These are phyloP conservation scores for Rhodotorula kratochvilovae DNA, from an alignment of 768 basidiomycete species.

Conservation along the genomic window DNA sequence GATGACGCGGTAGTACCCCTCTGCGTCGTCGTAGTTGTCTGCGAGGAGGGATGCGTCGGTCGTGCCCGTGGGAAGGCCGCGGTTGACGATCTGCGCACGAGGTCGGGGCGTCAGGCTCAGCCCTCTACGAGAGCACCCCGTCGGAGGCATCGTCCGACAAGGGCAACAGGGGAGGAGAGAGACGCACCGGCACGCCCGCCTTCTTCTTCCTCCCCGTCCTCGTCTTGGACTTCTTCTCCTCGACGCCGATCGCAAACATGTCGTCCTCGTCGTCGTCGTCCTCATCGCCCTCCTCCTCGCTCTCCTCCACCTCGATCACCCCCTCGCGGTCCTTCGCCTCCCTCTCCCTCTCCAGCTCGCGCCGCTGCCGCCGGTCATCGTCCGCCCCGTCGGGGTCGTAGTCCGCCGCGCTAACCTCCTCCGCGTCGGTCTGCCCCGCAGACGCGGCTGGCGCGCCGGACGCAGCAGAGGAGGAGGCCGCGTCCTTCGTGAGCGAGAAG, in stretches of 20 bases:
- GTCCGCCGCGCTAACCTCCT: constrained; percentile 84
- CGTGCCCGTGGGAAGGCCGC: constrained; percentile 44
- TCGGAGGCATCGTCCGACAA: background rate
- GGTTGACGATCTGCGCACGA: constrained; percentile 59
- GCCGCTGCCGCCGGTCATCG: constrained; percentile 59
- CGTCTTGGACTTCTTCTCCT: constrained; percentile 54
- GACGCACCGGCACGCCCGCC: constrained; percentile 21
- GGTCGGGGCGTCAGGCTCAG: constrained; percentile 34
- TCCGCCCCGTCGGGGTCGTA: constrained; percentile 79
- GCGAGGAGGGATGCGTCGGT: constrained; percentile 48
- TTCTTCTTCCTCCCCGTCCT: constrained; percentile 19
- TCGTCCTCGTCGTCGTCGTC: constrained; percentile 88
- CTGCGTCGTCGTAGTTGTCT: constrained; percentile 86
- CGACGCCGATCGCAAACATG: constrained; percentile 74
- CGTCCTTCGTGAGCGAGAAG: constrained; percentile 21
- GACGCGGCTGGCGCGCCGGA: background rate
- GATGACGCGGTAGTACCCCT: constrained; percentile 92
- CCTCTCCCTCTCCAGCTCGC: constrained; percentile 24
- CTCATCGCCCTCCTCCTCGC: constrained; percentile 50
- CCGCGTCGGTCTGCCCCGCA: constrained; percentile 50
- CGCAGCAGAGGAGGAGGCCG: background rate
- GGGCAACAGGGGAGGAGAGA: background rate
- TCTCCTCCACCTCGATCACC: constrained; percentile 46
- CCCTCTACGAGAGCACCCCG: no score
- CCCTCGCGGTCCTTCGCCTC: constrained; percentile 46